A percentile compares a stretch with the other conserved stretches of the same genome.
These are phyloP conservation scores for Aspergillus egyptiacus DNA, from an alignment of 495 filamentous ascomycete species.

Conservation along the genomic window DNA sequence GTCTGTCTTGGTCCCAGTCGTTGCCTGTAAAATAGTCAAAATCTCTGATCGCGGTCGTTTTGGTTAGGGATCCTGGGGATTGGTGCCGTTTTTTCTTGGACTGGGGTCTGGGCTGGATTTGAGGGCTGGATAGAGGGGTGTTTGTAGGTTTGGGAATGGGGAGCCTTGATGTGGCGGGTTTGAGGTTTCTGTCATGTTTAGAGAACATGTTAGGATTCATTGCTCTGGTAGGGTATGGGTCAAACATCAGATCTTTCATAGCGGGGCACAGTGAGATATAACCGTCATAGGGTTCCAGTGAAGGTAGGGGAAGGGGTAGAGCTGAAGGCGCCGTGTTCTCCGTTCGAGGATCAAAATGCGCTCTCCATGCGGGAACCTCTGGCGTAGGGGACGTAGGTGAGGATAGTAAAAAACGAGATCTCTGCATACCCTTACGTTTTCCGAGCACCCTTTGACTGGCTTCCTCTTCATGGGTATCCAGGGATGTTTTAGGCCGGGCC, in stretches of 20 bases:
- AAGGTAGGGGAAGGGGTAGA: constrained; percentile 2
- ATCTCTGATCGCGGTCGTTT: constrained; percentile 58
- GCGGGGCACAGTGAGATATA: constrained; percentile 5
- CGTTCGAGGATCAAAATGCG: constrained; percentile 12
- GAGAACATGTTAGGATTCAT: constrained; percentile 5
- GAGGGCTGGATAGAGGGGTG: constrained; percentile 15
- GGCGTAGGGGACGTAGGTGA: constrained; percentile 19
- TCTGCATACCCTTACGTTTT: constrained; percentile 66
- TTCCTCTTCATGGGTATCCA: constrained; percentile 51
- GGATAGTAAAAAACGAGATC: constrained; percentile 26
- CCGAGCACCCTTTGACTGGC: constrained; percentile 37
- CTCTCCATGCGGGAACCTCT: constrained; percentile 20
- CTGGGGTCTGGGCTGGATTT: constrained; percentile 21
- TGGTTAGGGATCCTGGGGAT: constrained; percentile 53
- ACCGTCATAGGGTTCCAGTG: neutral
- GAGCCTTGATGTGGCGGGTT: constrained; percentile 14
- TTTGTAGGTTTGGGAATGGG: constrained; percentile 20
- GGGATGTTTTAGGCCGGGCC: constrained; percentile 54
- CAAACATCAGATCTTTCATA: constrained; percentile 13
- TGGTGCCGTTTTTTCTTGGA: constrained; percentile 21
- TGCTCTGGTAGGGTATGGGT: constrained; percentile 1
- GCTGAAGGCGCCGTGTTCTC: neutral
- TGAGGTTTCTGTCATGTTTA: constrained; percentile 14
- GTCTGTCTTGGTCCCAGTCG: constrained; percentile 68
- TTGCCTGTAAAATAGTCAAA: constrained; percentile 38